Evolutionary conservation across 306 rosid genomes (phyloP), one percentile per base, ranked within the genome.

Genomic region (Quercus suber): DNA sequence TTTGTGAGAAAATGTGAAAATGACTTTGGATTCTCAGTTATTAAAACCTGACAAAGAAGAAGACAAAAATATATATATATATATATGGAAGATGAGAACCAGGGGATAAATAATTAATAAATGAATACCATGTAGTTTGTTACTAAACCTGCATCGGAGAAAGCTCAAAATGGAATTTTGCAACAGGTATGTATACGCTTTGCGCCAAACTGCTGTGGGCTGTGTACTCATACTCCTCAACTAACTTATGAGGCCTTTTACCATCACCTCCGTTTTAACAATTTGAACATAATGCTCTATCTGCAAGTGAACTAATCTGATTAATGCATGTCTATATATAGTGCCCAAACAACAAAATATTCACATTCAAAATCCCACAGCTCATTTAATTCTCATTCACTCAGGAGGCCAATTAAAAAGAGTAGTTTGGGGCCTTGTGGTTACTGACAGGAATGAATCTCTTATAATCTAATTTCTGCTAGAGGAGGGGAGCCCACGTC

Each of bases 171-270:
- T 90, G 99, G 88, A 95, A 95, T 81, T 90, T 95, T 14, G 92
- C 89, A 78, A 89, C 97, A 41, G 99, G 99, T 33, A 95, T 72
- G 82, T 88, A 27, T 4, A 82, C 19, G 78, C 93, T 95, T 64
- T 91, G 96, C 20, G 83, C 89, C 81, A 88, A 78, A 82, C 84
- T 95, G 91, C 98, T 95, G 87, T 95, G 99, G 5, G 98, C 97
- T 37, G 99, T 95, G 88, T 95, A 95, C 87, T 95, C 99, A 25
- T 95, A 91, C 80, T 95, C 99, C 90, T 89, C 96, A 23, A 95
- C 71, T 89, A 91, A 81, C 80, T 82, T 85, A 69, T 83, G 81
- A 41, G 86, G 83, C 72, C 87, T 37, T 87, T 88, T 31, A 84
- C 82, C 59, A 86, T 55, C 77, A 95, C 98, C 83, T 95, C 98